Evolutionary conservation across 1,284 basidiomycete genomes (phyloP).

Genomic region (Exsudoporus floridanus): DNA sequence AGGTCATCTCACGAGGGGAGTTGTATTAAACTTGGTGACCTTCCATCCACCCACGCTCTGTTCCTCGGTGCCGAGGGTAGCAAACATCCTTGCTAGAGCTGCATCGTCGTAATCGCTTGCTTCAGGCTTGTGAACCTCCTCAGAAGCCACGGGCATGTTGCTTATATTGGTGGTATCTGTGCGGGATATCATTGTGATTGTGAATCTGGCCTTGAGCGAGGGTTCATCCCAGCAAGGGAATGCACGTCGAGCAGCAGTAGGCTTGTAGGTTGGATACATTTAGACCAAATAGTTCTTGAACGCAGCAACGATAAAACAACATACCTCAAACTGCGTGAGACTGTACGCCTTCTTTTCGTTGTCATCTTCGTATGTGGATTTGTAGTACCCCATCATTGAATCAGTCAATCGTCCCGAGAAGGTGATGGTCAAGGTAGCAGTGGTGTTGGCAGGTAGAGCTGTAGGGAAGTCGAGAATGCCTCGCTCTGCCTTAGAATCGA

Average conservation of each 20-base stretch:
- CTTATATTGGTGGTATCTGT: constrained; percentile 74
- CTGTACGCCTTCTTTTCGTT: constrained; percentile 68
- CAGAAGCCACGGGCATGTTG: constrained; percentile 81
- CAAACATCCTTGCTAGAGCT: constrained; percentile 38
- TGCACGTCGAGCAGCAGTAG: constrained; percentile 81
- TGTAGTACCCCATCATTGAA: constrained; percentile 76
- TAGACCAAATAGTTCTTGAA: constrained; percentile 18
- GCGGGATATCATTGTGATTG: constrained; percentile 82
- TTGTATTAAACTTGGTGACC: constrained; percentile 75
- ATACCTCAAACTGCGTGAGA: constrained; percentile 81
- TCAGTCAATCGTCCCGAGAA: constrained; percentile 67
- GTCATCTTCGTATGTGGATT: constrained; percentile 53
- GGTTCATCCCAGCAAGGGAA: constrained; percentile 97
- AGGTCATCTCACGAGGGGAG: constrained; percentile 48
- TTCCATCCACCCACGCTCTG: constrained; percentile 63
- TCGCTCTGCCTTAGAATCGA: constrained; percentile 67
- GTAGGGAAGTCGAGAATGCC: constrained; percentile 57
- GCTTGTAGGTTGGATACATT: constrained; percentile 49
- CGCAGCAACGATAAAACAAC: constrained; percentile 8
- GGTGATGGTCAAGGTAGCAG: constrained; percentile 59
- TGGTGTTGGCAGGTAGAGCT: constrained; percentile 60
- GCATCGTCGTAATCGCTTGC: constrained; percentile 30
- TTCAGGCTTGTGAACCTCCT: constrained; percentile 44
- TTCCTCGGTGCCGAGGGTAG: constrained; percentile 36
- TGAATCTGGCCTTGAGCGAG: constrained; percentile 84